Evolutionary conservation across 2,329 filamentous ascomycete genomes (phyloP).

Genomic region (Lachnellula arida): DNA sequence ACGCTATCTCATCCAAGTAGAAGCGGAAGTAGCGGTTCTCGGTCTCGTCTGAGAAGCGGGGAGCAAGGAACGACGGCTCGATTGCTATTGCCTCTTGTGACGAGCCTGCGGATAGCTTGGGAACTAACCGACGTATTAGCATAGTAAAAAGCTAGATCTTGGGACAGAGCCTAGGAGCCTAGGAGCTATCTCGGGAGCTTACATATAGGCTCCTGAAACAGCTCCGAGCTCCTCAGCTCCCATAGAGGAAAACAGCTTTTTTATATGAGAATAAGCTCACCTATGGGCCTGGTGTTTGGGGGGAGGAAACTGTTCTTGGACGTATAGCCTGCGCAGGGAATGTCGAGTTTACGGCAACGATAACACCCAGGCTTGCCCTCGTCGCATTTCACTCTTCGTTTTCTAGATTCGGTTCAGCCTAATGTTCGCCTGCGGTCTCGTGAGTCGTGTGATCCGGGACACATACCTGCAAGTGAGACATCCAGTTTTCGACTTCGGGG

Average conservation of each 20-base stretch:
- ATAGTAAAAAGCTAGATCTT: too few relatives aligned
- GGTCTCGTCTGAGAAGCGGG: neutral
- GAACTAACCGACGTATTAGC: too few relatives aligned
- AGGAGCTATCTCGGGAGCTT: too few relatives aligned
- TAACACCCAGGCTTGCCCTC: constrained; percentile 6
- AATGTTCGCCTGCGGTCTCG: neutral
- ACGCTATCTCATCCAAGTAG: constrained; percentile 2
- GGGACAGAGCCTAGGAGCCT: too few relatives aligned
- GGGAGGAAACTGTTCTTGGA: neutral
- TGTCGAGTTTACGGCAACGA: constrained; percentile 5
- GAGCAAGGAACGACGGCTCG: neutral
- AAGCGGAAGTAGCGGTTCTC: constrained; percentile 5
- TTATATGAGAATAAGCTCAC: too few relatives aligned
- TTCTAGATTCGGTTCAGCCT: constrained; percentile 1
- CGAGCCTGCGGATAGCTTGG: neutral
- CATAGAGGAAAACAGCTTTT: too few relatives aligned
- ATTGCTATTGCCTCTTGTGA: too few relatives aligned
- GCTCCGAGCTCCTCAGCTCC: too few relatives aligned
- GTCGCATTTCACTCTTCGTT: constrained; percentile 14
- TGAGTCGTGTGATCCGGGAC: neutral
- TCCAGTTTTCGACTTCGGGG: constrained; percentile 3
- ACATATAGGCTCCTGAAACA: too few relatives aligned
- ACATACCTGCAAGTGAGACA: constrained; percentile 5
- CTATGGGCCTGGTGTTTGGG: neutral
- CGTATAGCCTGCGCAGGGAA: constrained; percentile 11